Evolutionary conservation across 768 basidiomycete genomes (phyloP).

Genomic region (Dendrothele bispora): DNA sequence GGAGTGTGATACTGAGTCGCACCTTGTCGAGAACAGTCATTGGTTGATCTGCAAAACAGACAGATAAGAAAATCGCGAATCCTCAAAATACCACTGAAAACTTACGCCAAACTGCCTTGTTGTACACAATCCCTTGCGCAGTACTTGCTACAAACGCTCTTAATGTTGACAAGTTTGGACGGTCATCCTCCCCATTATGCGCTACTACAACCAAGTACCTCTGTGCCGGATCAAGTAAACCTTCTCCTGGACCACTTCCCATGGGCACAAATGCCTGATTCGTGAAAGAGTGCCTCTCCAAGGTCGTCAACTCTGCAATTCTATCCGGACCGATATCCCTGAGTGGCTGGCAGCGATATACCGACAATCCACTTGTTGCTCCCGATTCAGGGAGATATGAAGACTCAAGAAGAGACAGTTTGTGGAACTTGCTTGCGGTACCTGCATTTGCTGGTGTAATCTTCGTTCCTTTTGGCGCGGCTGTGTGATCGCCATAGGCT

Average conservation of each 20-base stretch:
- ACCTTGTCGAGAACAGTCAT: conserved; percentile 82
- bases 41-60: conserved; percentile 73
- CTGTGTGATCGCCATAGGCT: conserved; percentile 68
- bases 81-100: conserved; percentile 20
- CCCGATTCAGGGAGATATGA: conserved; percentile 59
- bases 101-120: conserved; percentile 89
- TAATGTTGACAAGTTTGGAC: conserved; percentile 72
- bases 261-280: conserved; percentile 96
- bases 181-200: conserved; percentile 70
- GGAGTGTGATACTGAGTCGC: conserved; percentile 15
- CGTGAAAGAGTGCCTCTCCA: conserved; percentile 88
- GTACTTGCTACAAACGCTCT: conserved; percentile 81
- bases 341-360: conserved; percentile 75
- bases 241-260: conserved; percentile 59
- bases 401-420: conserved; percentile 69
- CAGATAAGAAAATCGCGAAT: background rate
- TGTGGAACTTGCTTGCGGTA: conserved; percentile 92
- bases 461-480: conserved; percentile 66
- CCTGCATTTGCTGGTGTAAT: conserved; percentile 87
- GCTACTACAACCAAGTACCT: conserved; percentile 87
- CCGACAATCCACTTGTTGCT: conserved; percentile 72
- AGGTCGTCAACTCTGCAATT: conserved; percentile 58
- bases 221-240: conserved; percentile 45
- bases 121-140: conserved; percentile 85
- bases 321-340: conserved; percentile 46